Base-by-base conservation (phyloP, 2,329 filamentous ascomycete species). In the Aspergillus sp. region DNA sequence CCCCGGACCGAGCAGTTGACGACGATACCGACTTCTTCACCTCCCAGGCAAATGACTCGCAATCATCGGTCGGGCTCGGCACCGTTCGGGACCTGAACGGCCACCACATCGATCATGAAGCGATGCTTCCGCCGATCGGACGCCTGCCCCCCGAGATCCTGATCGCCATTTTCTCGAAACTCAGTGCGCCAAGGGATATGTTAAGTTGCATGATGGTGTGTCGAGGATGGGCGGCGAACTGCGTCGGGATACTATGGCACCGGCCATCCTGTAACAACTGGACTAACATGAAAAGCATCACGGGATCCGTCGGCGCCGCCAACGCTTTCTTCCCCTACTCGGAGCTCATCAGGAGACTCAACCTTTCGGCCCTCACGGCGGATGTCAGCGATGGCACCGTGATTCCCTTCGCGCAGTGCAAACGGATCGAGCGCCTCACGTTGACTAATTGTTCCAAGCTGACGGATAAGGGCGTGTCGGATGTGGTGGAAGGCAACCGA, bases 11-110 rank as follows among this genome's bases (percentile, higher is more conserved):
- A 56, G 87, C 89, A 55, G 87, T 86, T 73, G 90, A 92, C 71
- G 92, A 96, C 77, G 94, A 97, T 78, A 96, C 92, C 67, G 94
- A 97, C 78, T 96, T 95, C 77, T 95, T 95, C 76, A 89, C 90
- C 73, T 85, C 84, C 58, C 89, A 90, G 66, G 77, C 82, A 69
- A 96, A 97, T 79, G 94, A 97, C 78, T 97, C 94, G 4, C 86
- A 95, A 74, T 97, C 94, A 0, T 97, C 94, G 0, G 84, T 97
- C 58, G 92, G 92, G 55, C 86, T 92, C 36, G 90, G 90, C 50
- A 89, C 90, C 61, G 84, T 92, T 60, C 87, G 88, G 71, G 90
- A 92, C 69, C 89, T 88, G 84, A 88, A 84, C 72, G 86, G 86
- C 64, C 84, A 84, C 64, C 84, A 84, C 67, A 85, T 87, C 67